Evolutionary conservation across 1,284 basidiomycete species (phyloP).

Genomic region (Boletellus deceptivus): DNA sequence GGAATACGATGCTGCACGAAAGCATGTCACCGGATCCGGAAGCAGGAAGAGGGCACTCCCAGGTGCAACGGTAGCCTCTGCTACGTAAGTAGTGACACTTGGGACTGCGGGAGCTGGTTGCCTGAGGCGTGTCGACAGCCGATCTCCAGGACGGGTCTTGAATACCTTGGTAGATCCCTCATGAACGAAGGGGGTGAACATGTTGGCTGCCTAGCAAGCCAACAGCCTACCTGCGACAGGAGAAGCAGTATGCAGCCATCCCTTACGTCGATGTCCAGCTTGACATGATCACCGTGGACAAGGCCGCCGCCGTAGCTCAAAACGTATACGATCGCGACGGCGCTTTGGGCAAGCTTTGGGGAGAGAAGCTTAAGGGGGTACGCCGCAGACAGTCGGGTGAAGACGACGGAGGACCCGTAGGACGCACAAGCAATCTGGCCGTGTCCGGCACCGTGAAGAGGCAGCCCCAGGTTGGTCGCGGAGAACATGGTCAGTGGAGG

Average conservation of each 20-base stretch:
- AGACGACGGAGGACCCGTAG: constrained; percentile 56
- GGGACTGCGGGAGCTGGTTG: constrained; percentile 20
- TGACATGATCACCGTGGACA: constrained; percentile 82
- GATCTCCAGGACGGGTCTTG: constrained; percentile 62
- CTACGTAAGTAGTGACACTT: constrained; percentile 46
- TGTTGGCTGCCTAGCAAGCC: background rate
- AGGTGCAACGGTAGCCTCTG: constrained; percentile 55
- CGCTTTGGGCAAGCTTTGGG: constrained; percentile 50
- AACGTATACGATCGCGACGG: constrained; percentile 74
- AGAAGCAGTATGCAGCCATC: constrained; percentile 58
- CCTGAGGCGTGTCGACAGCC: constrained; percentile 37
- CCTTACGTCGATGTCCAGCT: constrained; percentile 64
- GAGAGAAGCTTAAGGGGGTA: constrained; percentile 93
- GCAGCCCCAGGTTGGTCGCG: background rate
- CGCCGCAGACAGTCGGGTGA: constrained; percentile 75
- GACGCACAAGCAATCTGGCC: constrained; percentile 54
- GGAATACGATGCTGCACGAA: constrained; percentile 76
- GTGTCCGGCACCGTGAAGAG: constrained; percentile 43
- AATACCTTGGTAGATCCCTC: constrained; percentile 95
- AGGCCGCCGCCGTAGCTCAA: constrained; percentile 93
- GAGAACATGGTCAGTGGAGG: too few species aligned
- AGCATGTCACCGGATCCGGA: constrained; percentile 93
- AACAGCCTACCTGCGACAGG: constrained; percentile 71
- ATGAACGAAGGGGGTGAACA: constrained; percentile 5
- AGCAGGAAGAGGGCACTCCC: constrained; percentile 69